Evolutionary conservation across 83 land plant genomes (phyloP).

Genomic region (Thuja plicata): DNA sequence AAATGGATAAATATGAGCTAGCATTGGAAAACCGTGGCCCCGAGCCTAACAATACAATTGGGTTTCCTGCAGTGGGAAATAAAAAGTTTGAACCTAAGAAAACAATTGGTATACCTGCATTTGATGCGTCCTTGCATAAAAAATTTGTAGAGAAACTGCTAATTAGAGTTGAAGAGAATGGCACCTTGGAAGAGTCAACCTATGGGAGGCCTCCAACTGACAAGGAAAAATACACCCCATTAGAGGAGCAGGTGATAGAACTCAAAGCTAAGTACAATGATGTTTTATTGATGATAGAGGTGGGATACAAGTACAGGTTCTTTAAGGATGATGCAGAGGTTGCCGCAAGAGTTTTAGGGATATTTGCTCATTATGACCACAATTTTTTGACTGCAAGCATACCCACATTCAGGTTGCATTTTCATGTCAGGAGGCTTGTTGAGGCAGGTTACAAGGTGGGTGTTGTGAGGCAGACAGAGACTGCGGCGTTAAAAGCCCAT

Average conservation of each 20-base stretch:
- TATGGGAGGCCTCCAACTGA: constrained; percentile 25
- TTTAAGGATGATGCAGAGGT: constrained; percentile 92
- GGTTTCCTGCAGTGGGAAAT: constrained; percentile 16
- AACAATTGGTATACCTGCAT: constrained; percentile 20
- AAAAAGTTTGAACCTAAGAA: constrained; percentile 2
- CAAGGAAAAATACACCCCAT: constrained; percentile 69
- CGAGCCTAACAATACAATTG: constrained; percentile 11
- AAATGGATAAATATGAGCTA: neutral
- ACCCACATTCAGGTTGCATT: constrained; percentile 81
- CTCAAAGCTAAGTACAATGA: constrained; percentile 74
- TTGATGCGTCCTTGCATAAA: constrained; percentile 56
- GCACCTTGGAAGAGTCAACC: constrained; percentile 16
- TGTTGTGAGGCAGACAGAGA: constrained; percentile 95
- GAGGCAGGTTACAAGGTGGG: constrained; percentile 94
- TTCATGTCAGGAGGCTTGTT: constrained; percentile 90
- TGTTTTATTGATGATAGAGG: constrained; percentile 87
- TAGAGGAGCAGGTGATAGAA: constrained; percentile 88
- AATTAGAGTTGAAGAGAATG: constrained; percentile 25
- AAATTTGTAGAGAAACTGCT: constrained; percentile 61
- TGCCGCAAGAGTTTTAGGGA: constrained; percentile 90
- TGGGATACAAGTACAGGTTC: constrained; percentile 89
- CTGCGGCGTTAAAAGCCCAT: constrained; percentile 91
- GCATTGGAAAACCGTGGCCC: neutral
- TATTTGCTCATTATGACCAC: constrained; percentile 79
- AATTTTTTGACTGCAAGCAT: constrained; percentile 89